Evolutionary conservation across 441 rosid genomes (phyloP).

Genomic region (Francoa sonchifolia): DNA sequence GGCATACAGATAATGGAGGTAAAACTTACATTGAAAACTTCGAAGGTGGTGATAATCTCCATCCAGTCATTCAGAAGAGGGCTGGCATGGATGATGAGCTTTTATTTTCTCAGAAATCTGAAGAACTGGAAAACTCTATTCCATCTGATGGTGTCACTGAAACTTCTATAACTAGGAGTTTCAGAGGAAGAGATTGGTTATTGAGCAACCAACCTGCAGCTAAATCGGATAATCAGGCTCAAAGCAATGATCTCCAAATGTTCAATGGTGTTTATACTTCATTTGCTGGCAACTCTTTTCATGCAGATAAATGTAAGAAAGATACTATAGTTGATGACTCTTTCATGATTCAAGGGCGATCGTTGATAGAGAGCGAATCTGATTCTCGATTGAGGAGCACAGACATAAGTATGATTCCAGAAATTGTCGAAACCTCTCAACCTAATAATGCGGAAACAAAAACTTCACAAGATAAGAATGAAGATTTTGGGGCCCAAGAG

Average conservation of each 20-base stretch:
- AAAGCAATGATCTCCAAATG: constrained; percentile 26
- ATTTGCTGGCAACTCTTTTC: constrained; percentile 17
- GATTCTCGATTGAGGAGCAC: constrained; percentile 36
- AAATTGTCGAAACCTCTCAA: constrained; percentile 31
- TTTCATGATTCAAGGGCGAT: constrained; percentile 61
- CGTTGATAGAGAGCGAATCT: constrained; percentile 26
- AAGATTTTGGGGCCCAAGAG: constrained; percentile 23
- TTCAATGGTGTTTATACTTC: constrained; percentile 35
- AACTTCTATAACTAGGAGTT: constrained; percentile 35
- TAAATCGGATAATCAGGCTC: constrained; percentile 22
- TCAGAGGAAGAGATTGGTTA: constrained; percentile 63
- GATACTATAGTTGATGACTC: constrained; percentile 65
- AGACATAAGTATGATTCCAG: constrained; percentile 55
- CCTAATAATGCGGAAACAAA: constrained; percentile 27
- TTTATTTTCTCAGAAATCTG: constrained; percentile 31
- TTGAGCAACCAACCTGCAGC: constrained; percentile 27
- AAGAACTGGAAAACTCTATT: constrained; percentile 19
- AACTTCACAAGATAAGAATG: constrained; percentile 16
- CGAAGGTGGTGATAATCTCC: constrained; percentile 31
- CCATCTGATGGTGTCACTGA: constrained; percentile 27
- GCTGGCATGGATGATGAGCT: constrained; percentile 35
- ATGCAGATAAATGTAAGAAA: constrained; percentile 26
- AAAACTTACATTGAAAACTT: constrained; percentile 25
- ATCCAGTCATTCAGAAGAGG: constrained; percentile 23
- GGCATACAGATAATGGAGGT: constrained; percentile 22